These are phyloP conservation scores for Sergeia podlipaevii DNA, from an alignment of 208 protist species.

Conservation along the genomic window DNA sequence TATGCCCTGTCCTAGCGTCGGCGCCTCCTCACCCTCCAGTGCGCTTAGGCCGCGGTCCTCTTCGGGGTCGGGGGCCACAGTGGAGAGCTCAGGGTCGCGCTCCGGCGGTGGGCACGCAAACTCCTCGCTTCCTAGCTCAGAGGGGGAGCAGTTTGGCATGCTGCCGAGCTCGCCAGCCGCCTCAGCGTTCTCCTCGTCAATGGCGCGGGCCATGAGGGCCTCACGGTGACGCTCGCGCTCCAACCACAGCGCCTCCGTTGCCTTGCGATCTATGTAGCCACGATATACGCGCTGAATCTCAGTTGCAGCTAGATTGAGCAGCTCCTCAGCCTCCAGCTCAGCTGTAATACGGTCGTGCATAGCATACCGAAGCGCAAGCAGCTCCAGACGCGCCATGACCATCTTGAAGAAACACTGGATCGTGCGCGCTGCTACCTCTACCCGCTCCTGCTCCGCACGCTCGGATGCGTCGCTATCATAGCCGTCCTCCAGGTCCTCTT, in stretches of 20 bases:
- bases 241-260: slow-evolving; percentile 10
- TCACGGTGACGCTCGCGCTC: slow-evolving; percentile 12
- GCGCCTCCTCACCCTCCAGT: not conserved
- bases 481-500: no score
- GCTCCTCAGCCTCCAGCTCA: slow-evolving; percentile 24
- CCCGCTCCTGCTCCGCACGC: no score
- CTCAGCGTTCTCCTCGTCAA: slow-evolving; percentile 12
- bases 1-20: not conserved
- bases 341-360: slow-evolving; percentile 8
- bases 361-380: slow-evolving; percentile 9
- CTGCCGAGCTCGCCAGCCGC: not conserved
- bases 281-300: slow-evolving; percentile 62
- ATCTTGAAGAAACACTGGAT: slow-evolving; percentile 23
- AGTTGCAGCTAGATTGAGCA: slow-evolving; percentile 37
- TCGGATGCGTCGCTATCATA: no score
- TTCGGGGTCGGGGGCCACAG: slow-evolving; percentile 1
- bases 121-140: not conserved
- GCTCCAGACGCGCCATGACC: slow-evolving; percentile 7
- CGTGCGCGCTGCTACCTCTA: slow-evolving; percentile 13
- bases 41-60: slow-evolving; percentile 5
- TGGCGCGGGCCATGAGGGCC: slow-evolving; percentile 8
- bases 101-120: not conserved
- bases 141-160: not conserved
- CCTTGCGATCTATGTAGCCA: slow-evolving; percentile 34
- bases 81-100: slow-evolving; percentile 3